Percentiles rank a stretch among this genome's conserved stretches.
These are phyloP conservation scores for Naegleria lovaniensis DNA, from an alignment of 208 protist species.

Conservation along the genomic window DNA sequence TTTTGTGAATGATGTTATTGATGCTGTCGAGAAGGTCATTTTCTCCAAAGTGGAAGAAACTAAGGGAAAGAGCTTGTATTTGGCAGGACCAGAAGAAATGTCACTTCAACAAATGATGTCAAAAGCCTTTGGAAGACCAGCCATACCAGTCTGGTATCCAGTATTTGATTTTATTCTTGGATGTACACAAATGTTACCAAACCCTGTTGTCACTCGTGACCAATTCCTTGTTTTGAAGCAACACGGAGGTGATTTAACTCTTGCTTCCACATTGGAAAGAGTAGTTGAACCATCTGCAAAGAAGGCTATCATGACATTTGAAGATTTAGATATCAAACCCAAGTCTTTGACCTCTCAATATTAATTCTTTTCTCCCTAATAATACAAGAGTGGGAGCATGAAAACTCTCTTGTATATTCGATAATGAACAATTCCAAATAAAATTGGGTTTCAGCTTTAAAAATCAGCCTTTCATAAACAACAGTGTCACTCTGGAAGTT, in stretches of 20 bases:
- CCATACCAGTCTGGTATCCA: background rate
- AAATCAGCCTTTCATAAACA: too few relatives aligned
- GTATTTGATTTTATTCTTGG: background rate
- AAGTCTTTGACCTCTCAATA: background rate
- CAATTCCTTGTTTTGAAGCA: background rate
- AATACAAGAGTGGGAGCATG: background rate
- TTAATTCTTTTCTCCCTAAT: background rate
- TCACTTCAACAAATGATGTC: background rate
- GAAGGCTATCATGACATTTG: background rate
- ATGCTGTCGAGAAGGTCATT: background rate
- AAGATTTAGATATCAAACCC: constrained; percentile 4
- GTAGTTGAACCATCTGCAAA: background rate
- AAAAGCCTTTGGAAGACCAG: background rate
- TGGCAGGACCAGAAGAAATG: background rate
- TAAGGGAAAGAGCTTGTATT: constrained; percentile 10
- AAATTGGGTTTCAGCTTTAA: too few relatives aligned
- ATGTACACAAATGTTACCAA: constrained; percentile 9
- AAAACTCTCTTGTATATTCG: too few relatives aligned
- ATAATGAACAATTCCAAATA: too few relatives aligned
- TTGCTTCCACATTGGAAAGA: background rate
- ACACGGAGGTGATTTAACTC: background rate
- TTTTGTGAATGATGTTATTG: constrained; percentile 9
- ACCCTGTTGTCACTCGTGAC: background rate
- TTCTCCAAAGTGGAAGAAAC: background rate
- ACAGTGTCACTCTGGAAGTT: too few relatives aligned